Evolutionary conservation across 306 rosid genomes (phyloP), one percentile per base, ranked within the genome.

Genomic region (Rosa persica): DNA sequence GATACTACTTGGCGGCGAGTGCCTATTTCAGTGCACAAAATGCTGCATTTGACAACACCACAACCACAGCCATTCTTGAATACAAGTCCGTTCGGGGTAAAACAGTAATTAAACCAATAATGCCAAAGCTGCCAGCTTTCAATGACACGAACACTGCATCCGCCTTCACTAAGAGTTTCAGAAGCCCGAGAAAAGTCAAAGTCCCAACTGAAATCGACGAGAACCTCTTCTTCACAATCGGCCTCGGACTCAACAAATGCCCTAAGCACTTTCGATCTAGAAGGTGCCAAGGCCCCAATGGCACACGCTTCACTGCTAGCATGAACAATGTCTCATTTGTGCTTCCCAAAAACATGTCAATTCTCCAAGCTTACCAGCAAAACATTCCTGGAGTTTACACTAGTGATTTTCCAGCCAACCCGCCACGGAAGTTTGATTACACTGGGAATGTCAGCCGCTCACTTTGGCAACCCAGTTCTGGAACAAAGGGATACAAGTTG

Each of bases 51-150:
- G 91, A 80, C 83, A 95, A 89, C 87, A 87, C 94, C 66, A 95
- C 98, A 77, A 91, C 97, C 72, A 91, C 97, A 0, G 99, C 99
- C 73, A 91, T 95, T 47, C 96, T 95, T 9, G 67, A 85, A 9
- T 95, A 95, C 89, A 87, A 68, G 49, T 78, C 90, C 2, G 83
- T 92, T 23, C 84, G 85, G 8, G 82, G 89, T 23, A 17, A 72
- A 3, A 13, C 86, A 42, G 64, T 11, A 9, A 46, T 30, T 12
- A 85, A 76, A 73, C 96, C 96, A 0, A 0, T 84, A 1, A 88
- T 89, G 85, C 93, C 98, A 0, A 13, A 71, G 2, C 87, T 95
- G 19, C 98, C 98, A 5, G 84, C 92, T 38, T 95, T 78, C 75
- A 95, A 95, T n/a, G 96, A 95, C 89, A 92, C 97, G 0, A 78